Conservation (phyloP, 2,329 filamentous ascomycete genomes). For the Aureobasidium sp. region DNA sequence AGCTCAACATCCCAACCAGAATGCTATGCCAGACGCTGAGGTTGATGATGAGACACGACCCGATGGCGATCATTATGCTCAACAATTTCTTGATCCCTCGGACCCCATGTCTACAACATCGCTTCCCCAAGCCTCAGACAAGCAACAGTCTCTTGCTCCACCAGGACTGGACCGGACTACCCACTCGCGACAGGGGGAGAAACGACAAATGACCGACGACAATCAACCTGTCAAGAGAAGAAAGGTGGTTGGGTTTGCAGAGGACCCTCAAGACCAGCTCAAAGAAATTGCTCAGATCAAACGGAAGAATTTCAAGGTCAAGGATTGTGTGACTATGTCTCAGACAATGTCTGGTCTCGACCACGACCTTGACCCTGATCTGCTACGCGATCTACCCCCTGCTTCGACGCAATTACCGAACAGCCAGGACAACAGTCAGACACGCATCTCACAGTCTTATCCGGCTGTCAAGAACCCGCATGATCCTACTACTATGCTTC, state of each 20-base stretch:
- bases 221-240: constrained; percentile 8
- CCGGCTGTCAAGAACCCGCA: constrained; percentile 71
- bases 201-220: neutral
- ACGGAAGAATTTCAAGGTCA: constrained; percentile 21
- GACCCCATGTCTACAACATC: neutral
- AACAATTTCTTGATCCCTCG: constrained; percentile 17
- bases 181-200: neutral
- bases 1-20: constrained; percentile 20
- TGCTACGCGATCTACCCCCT: constrained; percentile 22
- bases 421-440: constrained; percentile 1
- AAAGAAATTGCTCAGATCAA: neutral
- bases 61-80: constrained; percentile 14
- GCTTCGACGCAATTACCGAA: constrained; percentile 24
- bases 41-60: constrained; percentile 16
- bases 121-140: neutral
- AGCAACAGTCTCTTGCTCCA: neutral
- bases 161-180: neutral
- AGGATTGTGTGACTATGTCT: constrained; percentile 14
- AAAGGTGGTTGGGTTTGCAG: constrained; percentile 8
- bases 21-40: neutral
- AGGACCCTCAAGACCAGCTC: neutral
- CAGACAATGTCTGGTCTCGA: constrained; percentile 12
- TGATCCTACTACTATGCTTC: constrained; percentile 55
- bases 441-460: constrained; percentile 47
- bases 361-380: neutral